phyloP scores from a whole-genome alignment of 2,329 filamentous ascomycete species.

The Mollisiaceae sp. region DNA sequence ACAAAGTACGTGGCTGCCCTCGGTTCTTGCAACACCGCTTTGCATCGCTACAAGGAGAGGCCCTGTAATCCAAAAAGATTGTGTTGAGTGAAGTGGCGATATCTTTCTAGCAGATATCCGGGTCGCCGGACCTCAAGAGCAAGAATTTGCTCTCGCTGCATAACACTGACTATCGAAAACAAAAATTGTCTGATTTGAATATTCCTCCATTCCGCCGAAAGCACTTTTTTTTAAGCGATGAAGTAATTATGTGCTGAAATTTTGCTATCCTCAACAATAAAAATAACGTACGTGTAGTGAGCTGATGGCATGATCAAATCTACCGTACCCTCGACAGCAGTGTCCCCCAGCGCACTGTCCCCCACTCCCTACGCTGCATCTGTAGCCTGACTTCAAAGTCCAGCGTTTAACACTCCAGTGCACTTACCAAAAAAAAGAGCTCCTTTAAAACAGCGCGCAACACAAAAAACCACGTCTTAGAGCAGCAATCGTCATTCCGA shows the following conservation, averaged over 20 bases:
- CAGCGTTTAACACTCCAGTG: background rate
- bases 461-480: background rate
- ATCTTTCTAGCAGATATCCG: background rate
- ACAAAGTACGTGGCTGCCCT: background rate
- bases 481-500: background rate
- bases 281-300: constrained; percentile 1
- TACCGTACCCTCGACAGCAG: background rate
- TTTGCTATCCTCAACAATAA: background rate
- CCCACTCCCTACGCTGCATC: background rate
- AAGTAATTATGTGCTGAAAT: background rate
- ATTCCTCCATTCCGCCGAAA: background rate
- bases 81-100: background rate
- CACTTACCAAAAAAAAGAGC: background rate
- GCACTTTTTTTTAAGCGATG: background rate
- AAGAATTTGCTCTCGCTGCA: background rate
- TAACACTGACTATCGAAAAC: background rate
- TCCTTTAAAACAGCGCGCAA: background rate
- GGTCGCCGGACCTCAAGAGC: background rate
- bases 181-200: background rate
- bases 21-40: background rate
- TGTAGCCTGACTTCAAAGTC: background rate
- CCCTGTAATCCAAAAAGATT: background rate
- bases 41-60: background rate
- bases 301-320: constrained; percentile 2
- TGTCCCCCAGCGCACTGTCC: constrained; percentile 5